phyloP scores from a whole-genome alignment of 2,329 filamentous ascomycete genomes.

The Diaporthe australafricana region DNA sequence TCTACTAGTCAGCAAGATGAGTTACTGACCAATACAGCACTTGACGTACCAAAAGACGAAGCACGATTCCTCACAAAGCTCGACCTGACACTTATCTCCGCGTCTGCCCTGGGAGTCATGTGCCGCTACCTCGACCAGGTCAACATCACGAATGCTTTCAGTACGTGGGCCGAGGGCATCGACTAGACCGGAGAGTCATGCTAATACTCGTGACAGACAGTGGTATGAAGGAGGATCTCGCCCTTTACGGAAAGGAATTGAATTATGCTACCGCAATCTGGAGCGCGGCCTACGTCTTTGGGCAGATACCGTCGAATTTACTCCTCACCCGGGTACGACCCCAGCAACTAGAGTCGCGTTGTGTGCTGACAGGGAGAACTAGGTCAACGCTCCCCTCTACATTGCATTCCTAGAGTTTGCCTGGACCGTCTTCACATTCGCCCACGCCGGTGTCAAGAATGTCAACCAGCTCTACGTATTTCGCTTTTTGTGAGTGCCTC shows the following conservation, averaged over 20 bases:
- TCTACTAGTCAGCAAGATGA: accelerated
- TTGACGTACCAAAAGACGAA: slow-evolving; percentile 7
- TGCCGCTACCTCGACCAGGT: slow-evolving; percentile 14
- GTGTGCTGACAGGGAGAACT: background rate
- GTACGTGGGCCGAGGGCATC: background rate
- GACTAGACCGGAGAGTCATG: background rate
- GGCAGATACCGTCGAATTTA: slow-evolving; percentile 46
- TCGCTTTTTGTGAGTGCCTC: slow-evolving; percentile 5
- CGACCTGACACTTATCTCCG: slow-evolving; percentile 1
- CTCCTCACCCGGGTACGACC: slow-evolving; percentile 30
- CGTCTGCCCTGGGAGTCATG: background rate
- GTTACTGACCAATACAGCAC: background rate
- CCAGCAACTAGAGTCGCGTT: accelerated
- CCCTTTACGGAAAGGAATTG: slow-evolving; percentile 46
- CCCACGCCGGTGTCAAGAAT: background rate
- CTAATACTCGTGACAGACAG: background rate
- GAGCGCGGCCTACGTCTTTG: slow-evolving; percentile 47
- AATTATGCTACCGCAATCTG: slow-evolving; percentile 47
- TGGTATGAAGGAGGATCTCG: slow-evolving; percentile 43
- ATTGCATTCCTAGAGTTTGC: slow-evolving; percentile 14
- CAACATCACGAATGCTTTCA: slow-evolving; percentile 2
- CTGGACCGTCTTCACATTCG: slow-evolving; percentile 9
- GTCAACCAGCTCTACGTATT: slow-evolving; percentile 2
- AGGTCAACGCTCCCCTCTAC: slow-evolving; percentile 9
- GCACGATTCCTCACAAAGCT: slow-evolving; percentile 15